Evolutionary conservation across 2,329 filamentous ascomycete genomes (phyloP).

Genomic region (Tolypocladium tundrense): DNA sequence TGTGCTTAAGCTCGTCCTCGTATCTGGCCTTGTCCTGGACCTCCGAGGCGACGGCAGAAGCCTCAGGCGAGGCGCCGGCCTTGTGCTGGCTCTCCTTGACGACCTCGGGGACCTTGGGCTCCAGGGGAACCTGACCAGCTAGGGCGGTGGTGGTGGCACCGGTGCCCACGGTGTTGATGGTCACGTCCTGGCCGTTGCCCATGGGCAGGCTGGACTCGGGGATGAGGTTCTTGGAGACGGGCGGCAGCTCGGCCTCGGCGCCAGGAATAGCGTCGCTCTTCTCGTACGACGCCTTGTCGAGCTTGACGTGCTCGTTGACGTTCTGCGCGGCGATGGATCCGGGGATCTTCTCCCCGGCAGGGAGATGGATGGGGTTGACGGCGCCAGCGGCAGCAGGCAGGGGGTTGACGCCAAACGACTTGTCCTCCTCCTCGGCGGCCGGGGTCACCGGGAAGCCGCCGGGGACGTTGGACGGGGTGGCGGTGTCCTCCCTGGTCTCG

Average conservation of each 20-base stretch:
- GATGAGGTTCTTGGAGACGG: conserved; percentile 54
- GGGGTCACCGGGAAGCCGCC: conserved; percentile 59
- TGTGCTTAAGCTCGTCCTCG: conserved; percentile 59
- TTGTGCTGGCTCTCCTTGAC: conserved; percentile 65
- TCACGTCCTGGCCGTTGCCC: conserved; percentile 26
- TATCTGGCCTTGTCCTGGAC: conserved; percentile 62
- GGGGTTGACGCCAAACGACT: conserved; percentile 49
- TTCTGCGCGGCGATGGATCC: conserved; percentile 58
- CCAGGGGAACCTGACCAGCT: conserved; percentile 57
- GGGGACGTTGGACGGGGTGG: conserved; percentile 27
- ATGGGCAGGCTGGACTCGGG: conserved; percentile 77
- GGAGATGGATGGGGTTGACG: conserved; percentile 71
- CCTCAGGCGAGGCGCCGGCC: conserved; percentile 55
- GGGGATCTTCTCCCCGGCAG: conserved; percentile 73
- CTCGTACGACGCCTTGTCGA: conserved; percentile 81
- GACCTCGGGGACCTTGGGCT: conserved; percentile 34
- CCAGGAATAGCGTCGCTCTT: conserved; percentile 58
- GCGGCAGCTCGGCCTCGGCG: conserved; percentile 37
- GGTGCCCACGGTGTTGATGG: conserved; percentile 39
- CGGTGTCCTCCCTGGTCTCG: conserved; percentile 8
- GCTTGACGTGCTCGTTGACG: conserved; percentile 59
- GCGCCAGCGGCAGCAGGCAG: conserved; percentile 51
- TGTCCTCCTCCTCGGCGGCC: conserved; percentile 33
- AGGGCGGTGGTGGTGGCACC: conserved; percentile 57
- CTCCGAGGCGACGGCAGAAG: conserved; percentile 53